phyloP scores from a whole-genome alignment of 345 rosid genomes.

The Gossypium thurberi region DNA sequence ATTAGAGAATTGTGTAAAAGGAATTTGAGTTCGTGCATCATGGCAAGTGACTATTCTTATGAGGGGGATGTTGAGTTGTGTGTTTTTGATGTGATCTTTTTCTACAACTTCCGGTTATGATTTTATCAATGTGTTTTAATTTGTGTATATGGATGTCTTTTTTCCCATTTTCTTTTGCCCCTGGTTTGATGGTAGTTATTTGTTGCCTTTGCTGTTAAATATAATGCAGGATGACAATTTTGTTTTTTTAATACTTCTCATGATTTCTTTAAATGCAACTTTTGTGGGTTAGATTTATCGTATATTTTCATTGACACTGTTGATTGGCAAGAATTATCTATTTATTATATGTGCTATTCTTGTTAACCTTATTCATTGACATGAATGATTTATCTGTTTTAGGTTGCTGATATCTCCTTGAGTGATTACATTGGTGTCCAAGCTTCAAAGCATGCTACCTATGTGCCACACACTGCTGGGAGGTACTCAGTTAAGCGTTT shows the following conservation, averaged over 20 bases:
- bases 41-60: neutral
- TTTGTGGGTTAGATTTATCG: neutral
- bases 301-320: neutral
- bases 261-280: neutral
- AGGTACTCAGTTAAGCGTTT: conserved; percentile 74
- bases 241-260: neutral
- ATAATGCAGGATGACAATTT: neutral
- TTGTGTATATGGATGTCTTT: neutral
- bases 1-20: neutral
- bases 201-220: neutral
- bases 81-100: neutral
- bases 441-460: conserved; percentile 73
- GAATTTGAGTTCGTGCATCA: neutral
- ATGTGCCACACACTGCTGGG: conserved; percentile 96
- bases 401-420: conserved; percentile 74
- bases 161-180: neutral
- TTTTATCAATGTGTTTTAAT: neutral
- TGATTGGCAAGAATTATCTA: neutral
- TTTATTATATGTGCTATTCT: no score
- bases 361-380: neutral
- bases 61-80: neutral
- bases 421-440: conserved; percentile 67
- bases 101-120: neutral
- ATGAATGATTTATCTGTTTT: neutral
- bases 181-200: neutral